Evolutionary conservation across 2,329 filamentous ascomycete species (phyloP).

Genomic region (Neofusicoccum laricinum): DNA sequence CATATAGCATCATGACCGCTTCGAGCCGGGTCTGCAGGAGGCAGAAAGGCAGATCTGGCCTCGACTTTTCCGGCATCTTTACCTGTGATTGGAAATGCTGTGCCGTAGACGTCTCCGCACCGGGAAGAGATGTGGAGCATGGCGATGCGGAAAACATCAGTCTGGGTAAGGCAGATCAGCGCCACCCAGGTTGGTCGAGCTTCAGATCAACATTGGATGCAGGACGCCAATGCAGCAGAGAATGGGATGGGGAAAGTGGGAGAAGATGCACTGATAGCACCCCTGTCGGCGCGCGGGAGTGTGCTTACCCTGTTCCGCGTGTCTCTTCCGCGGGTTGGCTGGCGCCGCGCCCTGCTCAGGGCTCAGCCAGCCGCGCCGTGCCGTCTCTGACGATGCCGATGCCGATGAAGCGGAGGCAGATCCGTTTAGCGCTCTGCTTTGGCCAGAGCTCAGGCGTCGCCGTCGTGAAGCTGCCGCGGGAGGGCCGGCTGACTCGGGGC

Average conservation of each 20-base stretch:
- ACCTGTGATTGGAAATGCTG: neutral
- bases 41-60: conserved; percentile 5
- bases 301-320: conserved; percentile 6
- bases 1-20: neutral
- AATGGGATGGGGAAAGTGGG: neutral
- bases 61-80: neutral
- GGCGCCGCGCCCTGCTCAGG: neutral
- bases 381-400: neutral
- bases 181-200: neutral
- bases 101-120: neutral
- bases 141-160: conserved; percentile 1
- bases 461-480: neutral
- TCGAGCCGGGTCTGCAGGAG: neutral
- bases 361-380: conserved; percentile 4
- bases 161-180: conserved; percentile 13
- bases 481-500: neutral
- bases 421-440: neutral
- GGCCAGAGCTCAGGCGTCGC: conserved; percentile 11
- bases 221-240: conserved; percentile 11
- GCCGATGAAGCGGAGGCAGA: neutral
- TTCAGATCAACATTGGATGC: conserved; percentile 7
- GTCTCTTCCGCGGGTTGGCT: conserved; percentile 9
- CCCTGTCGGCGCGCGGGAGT: neutral
- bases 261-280: neutral
- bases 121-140: conserved; percentile 1